A percentile compares a stretch with the other conserved stretches of the same genome.
phyloP scores from a whole-genome alignment of 2,329 filamentous ascomycete species.

The Penicillium sp. region DNA sequence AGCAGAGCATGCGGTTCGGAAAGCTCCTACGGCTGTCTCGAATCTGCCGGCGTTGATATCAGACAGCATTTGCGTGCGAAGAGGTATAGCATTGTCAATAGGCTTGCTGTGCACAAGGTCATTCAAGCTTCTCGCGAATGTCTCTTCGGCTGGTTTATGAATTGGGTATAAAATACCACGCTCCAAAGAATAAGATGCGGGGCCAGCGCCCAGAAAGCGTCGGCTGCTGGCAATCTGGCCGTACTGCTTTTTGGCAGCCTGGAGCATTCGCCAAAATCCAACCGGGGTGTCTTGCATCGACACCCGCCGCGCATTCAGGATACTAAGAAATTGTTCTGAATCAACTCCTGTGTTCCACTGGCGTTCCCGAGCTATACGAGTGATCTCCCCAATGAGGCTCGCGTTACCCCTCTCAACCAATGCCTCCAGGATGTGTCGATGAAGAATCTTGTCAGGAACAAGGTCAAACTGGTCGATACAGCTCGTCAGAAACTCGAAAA shows the following conservation, averaged over 20 bases:
- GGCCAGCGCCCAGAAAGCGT: constrained; percentile 39
- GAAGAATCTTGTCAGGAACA: constrained; percentile 43
- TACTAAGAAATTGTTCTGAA: constrained; percentile 34
- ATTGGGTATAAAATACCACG: constrained; percentile 21
- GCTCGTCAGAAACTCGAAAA: constrained; percentile 40
- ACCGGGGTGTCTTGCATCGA: constrained; percentile 39
- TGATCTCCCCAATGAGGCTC: constrained; percentile 37
- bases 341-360: constrained; percentile 40
- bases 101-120: constrained; percentile 32
- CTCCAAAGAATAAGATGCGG: constrained; percentile 16
- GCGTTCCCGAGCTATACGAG: constrained; percentile 32
- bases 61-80: constrained; percentile 43
- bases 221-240: constrained; percentile 36
- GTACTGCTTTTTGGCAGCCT: constrained; percentile 40
- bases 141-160: constrained; percentile 16
- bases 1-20: constrained; percentile 32
- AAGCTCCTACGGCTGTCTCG: constrained; percentile 35
- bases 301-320: constrained; percentile 40
- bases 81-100: constrained; percentile 37
- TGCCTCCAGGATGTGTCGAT: constrained; percentile 45
- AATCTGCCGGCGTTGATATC: constrained; percentile 43
- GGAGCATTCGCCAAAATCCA: constrained; percentile 47
- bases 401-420: constrained; percentile 44
- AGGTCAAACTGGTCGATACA: constrained; percentile 42
- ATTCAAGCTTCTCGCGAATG: constrained; percentile 35